Conservation (phyloP, 2,329 filamentous ascomycete species). For the Alternaria longipes region DNA sequence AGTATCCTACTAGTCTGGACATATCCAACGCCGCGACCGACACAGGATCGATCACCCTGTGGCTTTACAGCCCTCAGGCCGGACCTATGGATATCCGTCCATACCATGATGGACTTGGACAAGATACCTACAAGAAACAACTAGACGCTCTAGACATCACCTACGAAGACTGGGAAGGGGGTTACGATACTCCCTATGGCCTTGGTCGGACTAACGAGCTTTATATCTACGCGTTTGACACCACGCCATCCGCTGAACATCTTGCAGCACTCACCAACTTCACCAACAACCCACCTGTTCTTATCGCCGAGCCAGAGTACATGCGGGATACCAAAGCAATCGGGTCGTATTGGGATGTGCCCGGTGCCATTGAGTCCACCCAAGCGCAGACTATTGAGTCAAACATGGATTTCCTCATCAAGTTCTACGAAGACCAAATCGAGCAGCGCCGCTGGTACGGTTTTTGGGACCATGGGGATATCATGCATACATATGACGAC, state of each 20-base stretch:
- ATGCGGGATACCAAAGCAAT: constrained; percentile 64
- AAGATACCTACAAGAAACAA: constrained; percentile 66
- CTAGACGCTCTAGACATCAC: constrained; percentile 69
- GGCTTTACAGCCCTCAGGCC: constrained; percentile 68
- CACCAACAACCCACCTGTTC: constrained; percentile 63
- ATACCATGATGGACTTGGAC: constrained; percentile 66
- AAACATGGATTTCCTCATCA: constrained; percentile 65
- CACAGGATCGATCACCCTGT: constrained; percentile 64
- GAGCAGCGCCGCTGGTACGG: constrained; percentile 70
- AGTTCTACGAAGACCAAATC: constrained; percentile 65
- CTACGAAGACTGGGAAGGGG: constrained; percentile 69
- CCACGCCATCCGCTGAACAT: constrained; percentile 61
- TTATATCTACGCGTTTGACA: constrained; percentile 62
- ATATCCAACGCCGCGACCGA: constrained; percentile 62
- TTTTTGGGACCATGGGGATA: constrained; percentile 69
- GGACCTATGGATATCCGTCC: constrained; percentile 65
- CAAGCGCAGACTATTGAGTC: constrained; percentile 55
- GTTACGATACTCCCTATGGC: constrained; percentile 66
- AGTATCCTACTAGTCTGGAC: constrained; percentile 67
- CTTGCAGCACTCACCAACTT: constrained; percentile 57
- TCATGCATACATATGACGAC: constrained; percentile 69
- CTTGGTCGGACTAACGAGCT: constrained; percentile 68
- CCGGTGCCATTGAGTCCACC: constrained; percentile 46
- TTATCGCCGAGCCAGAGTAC: constrained; percentile 60
- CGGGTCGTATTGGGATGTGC: constrained; percentile 64